Conservation (phyloP, 768 basidiomycete genomes). For the Lactarius hengduanensis region DNA sequence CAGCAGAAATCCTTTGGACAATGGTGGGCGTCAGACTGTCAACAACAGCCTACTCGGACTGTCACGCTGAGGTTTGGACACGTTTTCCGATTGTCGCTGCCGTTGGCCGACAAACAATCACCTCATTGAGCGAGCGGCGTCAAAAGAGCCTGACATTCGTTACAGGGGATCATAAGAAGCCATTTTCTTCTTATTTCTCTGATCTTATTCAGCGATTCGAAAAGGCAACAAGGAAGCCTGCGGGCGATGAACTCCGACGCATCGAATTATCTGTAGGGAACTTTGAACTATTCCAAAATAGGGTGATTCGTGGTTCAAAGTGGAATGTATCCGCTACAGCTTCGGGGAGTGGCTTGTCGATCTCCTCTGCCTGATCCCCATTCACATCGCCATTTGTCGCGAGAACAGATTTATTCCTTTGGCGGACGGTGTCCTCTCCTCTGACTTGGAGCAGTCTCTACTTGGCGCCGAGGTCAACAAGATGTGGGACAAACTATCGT, state of each 20-base stretch:
- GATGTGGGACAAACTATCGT: slow-evolving; percentile 52
- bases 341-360: slow-evolving; percentile 63
- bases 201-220: slow-evolving; percentile 49
- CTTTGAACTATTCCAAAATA: neutral
- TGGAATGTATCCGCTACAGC: slow-evolving; percentile 14
- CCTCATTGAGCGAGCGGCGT: slow-evolving; percentile 31
- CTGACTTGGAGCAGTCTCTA: slow-evolving; percentile 48
- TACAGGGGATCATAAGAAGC: slow-evolving; percentile 34
- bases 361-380: slow-evolving; percentile 41
- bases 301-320: slow-evolving; percentile 12
- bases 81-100: neutral
- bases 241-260: slow-evolving; percentile 41
- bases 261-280: slow-evolving; percentile 27
- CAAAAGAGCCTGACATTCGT: slow-evolving; percentile 44
- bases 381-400: slow-evolving; percentile 46
- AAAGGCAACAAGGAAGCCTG: slow-evolving; percentile 49
- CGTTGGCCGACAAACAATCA: neutral
- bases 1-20: slow-evolving; percentile 21
- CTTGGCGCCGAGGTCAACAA: slow-evolving; percentile 57
- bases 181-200: slow-evolving; percentile 44
- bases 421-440: slow-evolving; percentile 53
- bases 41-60: slow-evolving; percentile 38
- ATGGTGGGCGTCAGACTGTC: slow-evolving; percentile 29
- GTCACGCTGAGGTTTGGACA: neutral
- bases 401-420: slow-evolving; percentile 62